Evolutionary conservation across 208 protist species (phyloP), one percentile per base, ranked within the genome.

Genomic region (Crithidia acanthocephali): DNA sequence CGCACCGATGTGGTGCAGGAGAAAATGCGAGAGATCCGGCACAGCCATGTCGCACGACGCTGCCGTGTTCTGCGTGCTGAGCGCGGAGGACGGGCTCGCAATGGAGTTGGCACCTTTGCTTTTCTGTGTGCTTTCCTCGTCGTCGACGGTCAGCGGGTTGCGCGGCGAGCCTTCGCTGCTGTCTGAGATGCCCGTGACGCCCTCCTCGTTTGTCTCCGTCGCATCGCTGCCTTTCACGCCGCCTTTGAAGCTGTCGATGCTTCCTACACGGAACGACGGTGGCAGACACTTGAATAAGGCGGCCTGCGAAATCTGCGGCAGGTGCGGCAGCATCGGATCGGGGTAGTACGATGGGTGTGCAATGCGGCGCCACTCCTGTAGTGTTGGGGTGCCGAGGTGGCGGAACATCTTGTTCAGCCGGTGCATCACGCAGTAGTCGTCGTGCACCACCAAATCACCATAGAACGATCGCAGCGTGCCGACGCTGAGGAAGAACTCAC

Each of bases 401-500:
- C 92, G 82, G 74, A 99, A 99, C 76, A 99, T 99, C 47, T 92
- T 84, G 78, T 98, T 98, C 28, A 99, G 87, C 75, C 99, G 92
- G 27, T 84, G 72, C 48, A 95, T 92, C 28, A 95, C 93, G 40
- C 81, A 85, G 72, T 79, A 83, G 68, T 83, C 78, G 45, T 66
- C 66, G 28, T 73, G 72, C 32, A 79, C 63, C 13, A 97, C 67
- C 55, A 94, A 80, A 60, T 94, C 88, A 30, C 84, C 83, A 32
- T 97, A 91, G 18, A 82, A 83, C 15, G 64, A 77, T 16, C 90
- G 88, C 33, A 97, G 69, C 22, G 88, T 86, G 72, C 98, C 92
- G 27, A 98, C 98, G 35, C 97, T 93, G 79, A 99, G 99, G 27
- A 99, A 77, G 20, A 98, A 92, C 25, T 81, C 83, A 28, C 87